A percentile compares a stretch with the other conserved stretches of the same genome.
Evolutionary conservation across 805 yeast genomes (phyloP).

Genomic region (Isabelozyma rhagii): DNA sequence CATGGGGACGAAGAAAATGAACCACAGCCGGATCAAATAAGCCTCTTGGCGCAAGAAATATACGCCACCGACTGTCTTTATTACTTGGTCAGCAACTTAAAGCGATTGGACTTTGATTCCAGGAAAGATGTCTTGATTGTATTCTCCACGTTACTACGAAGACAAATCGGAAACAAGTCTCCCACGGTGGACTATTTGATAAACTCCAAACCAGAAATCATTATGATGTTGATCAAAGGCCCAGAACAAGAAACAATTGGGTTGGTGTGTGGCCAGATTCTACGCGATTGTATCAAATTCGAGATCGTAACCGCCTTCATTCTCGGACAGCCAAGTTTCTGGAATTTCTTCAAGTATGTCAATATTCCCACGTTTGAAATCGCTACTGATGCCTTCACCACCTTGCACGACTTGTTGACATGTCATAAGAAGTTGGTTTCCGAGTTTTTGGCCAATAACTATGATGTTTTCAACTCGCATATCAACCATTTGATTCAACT

Average conservation of each 20-base stretch:
- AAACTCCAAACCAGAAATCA: conserved; percentile 56
- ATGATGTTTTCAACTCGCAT: conserved; percentile 53
- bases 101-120: conserved; percentile 81
- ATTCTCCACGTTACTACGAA: conserved; percentile 72
- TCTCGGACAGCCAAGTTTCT: conserved; percentile 58
- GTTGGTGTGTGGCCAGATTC: conserved; percentile 68
- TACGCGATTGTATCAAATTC: conserved; percentile 80
- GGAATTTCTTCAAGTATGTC: conserved; percentile 82
- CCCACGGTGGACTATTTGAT: conserved; percentile 87
- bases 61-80: conserved; percentile 68
- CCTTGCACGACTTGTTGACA: conserved; percentile 67
- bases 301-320: conserved; percentile 65
- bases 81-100: conserved; percentile 55
- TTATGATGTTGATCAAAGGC: conserved; percentile 60
- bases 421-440: conserved; percentile 65
- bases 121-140: conserved; percentile 76
- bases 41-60: conserved; percentile 75
- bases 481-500: conserved; percentile 73
- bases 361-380: conserved; percentile 79
- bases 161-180: conserved; percentile 70
- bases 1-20: conserved; percentile 67
- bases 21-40: conserved; percentile 69
- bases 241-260: conserved; percentile 76
- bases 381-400: conserved; percentile 85
- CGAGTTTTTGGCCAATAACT: conserved; percentile 62